phyloP scores from a whole-genome alignment of 495 filamentous ascomycete species.

The Letharia lupina region DNA sequence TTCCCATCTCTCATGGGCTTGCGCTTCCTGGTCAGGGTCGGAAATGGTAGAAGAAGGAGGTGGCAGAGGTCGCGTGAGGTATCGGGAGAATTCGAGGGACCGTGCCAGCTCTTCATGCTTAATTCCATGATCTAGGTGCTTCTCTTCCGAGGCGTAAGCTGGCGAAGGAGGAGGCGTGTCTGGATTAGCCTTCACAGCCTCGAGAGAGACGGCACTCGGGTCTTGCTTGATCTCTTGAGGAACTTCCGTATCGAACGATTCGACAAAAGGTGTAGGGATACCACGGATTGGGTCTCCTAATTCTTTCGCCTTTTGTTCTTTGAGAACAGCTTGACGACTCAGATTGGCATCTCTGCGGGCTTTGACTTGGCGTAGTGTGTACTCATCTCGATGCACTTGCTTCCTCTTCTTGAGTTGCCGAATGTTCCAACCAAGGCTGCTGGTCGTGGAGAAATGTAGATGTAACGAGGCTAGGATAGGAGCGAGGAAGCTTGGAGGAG shows the following conservation, averaged over 20 bases:
- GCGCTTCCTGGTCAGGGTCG: constrained; percentile 40
- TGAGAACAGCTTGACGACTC: constrained; percentile 58
- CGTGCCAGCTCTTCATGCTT: constrained; percentile 51
- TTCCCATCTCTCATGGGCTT: constrained; percentile 30
- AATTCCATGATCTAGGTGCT: constrained; percentile 65
- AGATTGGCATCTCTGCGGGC: constrained; percentile 75
- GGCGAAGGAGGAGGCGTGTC: constrained; percentile 31
- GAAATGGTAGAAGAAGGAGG: constrained; percentile 29
- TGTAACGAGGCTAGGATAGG: constrained; percentile 14
- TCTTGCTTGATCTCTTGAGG: constrained; percentile 29
- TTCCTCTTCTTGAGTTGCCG: constrained; percentile 17
- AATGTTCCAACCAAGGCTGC: background rate
- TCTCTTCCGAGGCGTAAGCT: constrained; percentile 37
- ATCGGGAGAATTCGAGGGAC: constrained; percentile 55
- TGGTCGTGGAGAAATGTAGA: constrained; percentile 19
- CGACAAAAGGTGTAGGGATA: constrained; percentile 68
- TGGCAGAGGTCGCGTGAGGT: constrained; percentile 49
- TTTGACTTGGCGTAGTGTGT: constrained; percentile 60
- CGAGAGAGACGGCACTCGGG: constrained; percentile 19
- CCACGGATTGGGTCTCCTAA: constrained; percentile 74
- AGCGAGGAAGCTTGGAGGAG: constrained; percentile 22
- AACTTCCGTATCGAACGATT: constrained; percentile 59
- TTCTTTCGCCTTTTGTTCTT: constrained; percentile 48
- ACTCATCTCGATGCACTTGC: constrained; percentile 51
- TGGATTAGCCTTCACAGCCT: constrained; percentile 22